Evolutionary conservation across 768 basidiomycete genomes (phyloP), one percentile per base, ranked within the genome.

Genomic region (Boletus reticulatus): DNA sequence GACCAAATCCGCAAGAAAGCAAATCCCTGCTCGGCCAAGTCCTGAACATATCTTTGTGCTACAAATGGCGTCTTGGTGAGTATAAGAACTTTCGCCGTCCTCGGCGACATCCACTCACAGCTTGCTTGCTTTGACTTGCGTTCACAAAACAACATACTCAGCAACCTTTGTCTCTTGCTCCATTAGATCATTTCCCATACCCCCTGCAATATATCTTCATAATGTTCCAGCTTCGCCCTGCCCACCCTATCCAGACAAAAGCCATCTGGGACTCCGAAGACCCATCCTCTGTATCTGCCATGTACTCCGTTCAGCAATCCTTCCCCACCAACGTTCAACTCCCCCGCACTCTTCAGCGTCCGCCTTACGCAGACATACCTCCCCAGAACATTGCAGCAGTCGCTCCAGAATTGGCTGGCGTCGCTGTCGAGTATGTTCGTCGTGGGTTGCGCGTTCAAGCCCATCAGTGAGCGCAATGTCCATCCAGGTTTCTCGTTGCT

Each of bases 301-400:
- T 70, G 63, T 61, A 63, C 67, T 47, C 71, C 58, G 31, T 67
- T 62, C 60, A 75, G 58, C 68, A 63, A 12, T 60, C 62, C 6
- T 63, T 51, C 50, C 69, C 65, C 43, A 58, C 61, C 49, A 73
- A 67, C 61, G 77, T 90, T 12, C 85, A 89, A 62, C 82, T 92
- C 22, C 89, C 88, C n/a, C 81, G 88, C 52, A 82, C 76, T 39
- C 84, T 92, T 48, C 74, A 80, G 32, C 81, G 87, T 12, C 88
- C 89, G 6, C 70, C 76, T 3, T 85, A 80, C 59, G 64, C 74
- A 39, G 81, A 84, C 54, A 79, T 89, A 39, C 77, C 83, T 38
- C 73, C 77, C 44, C 83, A 83, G 39, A 80, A 78, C 38, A 61
- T 89, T 37, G 63, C 68, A 4, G 79, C 85, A n/a, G 72, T 82